A percentile compares a stretch with the other conserved stretches of the same genome.
Conservation (phyloP, 192 early-diverging fungal species). For the Gaertneriomyces sp. region DNA sequence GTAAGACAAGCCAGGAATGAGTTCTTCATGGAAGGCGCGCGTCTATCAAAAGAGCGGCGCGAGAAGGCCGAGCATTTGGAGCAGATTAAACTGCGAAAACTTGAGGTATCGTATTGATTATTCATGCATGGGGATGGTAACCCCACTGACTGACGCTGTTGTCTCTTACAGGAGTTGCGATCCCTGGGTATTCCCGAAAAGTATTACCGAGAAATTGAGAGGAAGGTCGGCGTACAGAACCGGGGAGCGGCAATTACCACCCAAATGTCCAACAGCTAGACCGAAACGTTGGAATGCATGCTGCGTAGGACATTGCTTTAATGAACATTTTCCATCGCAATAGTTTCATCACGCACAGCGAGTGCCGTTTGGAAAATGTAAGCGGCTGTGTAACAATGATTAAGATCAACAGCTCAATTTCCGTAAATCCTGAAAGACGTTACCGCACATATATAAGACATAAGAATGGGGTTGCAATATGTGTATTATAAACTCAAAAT, state of each 20-base stretch:
- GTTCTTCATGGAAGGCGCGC: constrained; percentile 58
- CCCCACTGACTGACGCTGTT: not conserved
- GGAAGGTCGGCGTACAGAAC: constrained; percentile 35
- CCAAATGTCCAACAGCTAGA: too few species aligned
- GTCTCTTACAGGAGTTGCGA: constrained; percentile 44
- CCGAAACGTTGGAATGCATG: too few species aligned
- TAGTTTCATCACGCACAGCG: too few species aligned
- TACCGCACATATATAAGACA: too few species aligned
- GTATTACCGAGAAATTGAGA: constrained; percentile 56
- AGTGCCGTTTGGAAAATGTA: too few species aligned
- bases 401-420: too few species aligned
- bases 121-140: not conserved
- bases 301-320: too few species aligned
- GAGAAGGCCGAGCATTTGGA: constrained; percentile 59
- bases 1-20: constrained; percentile 47
- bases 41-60: constrained; percentile 41
- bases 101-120: constrained; percentile 34
- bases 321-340: too few species aligned
- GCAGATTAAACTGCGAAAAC: constrained; percentile 48
- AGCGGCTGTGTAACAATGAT: too few species aligned
- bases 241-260: not conserved
- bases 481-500: too few species aligned
- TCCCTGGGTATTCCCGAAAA: constrained; percentile 53
- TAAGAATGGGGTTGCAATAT: too few species aligned
- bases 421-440: too few species aligned